A percentile compares a stretch with the other conserved stretches of the same genome.
Evolutionary conservation across 768 basidiomycete genomes (phyloP).

Genomic region (Naganishia friedmannii): DNA sequence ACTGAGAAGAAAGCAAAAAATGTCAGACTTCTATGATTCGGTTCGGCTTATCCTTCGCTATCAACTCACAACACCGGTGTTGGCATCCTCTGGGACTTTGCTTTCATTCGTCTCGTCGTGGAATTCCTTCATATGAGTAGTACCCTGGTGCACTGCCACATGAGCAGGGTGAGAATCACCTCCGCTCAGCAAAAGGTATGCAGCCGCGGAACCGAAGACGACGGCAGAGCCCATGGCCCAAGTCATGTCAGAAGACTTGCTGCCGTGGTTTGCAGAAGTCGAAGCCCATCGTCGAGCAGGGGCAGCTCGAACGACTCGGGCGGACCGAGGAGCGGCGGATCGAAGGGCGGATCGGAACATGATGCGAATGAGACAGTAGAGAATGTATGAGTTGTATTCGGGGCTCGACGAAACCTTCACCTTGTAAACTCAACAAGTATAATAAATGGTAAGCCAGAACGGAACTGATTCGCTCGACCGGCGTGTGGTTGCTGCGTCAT

Average conservation of each 20-base stretch:
- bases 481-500: not conserved
- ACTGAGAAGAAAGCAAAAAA: not conserved
- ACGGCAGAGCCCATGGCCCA: slow-evolving; percentile 30
- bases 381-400: not conserved
- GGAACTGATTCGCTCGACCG: slow-evolving; percentile 16
- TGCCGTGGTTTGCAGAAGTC: slow-evolving; percentile 3
- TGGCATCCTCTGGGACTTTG: slow-evolving; percentile 25
- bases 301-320: slow-evolving; percentile 18
- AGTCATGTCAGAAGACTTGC: slow-evolving; percentile 25
- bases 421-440: not conserved
- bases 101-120: slow-evolving; percentile 24
- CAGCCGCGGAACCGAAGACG: slow-evolving; percentile 29
- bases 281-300: slow-evolving; percentile 32
- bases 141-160: slow-evolving; percentile 23
- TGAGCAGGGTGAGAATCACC: slow-evolving; percentile 20
- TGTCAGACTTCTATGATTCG: not conserved
- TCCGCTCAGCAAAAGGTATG: slow-evolving; percentile 29
- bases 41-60: not conserved
- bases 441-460: not conserved
- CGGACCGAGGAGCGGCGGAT: slow-evolving; percentile 19
- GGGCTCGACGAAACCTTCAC: not conserved
- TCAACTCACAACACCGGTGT: slow-evolving; percentile 3
- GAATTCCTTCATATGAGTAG: slow-evolving; percentile 30
- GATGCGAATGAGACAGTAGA: not conserved
- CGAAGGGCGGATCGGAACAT: slow-evolving; percentile 32